A percentile compares a stretch with the other conserved stretches of the same genome.
Conservation (phyloP, 441 rosid genomes). For the Populus hybrid region DNA sequence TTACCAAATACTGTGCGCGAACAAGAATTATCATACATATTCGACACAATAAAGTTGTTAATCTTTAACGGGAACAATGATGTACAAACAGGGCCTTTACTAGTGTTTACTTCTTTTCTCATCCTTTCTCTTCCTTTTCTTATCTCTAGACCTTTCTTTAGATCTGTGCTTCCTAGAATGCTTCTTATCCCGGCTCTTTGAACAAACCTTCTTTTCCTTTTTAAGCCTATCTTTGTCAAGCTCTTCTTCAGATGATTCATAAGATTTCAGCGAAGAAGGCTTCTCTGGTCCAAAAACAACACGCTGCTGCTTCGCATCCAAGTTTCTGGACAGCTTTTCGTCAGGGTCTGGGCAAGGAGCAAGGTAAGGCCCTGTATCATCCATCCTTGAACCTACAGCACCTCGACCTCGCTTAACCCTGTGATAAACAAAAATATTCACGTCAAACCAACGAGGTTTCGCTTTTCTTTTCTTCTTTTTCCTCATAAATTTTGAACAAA, state of each 20-base stretch:
- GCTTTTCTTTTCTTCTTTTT: not conserved
- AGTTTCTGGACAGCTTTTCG: constrained; percentile 24
- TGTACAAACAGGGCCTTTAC: not conserved
- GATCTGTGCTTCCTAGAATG: constrained; percentile 46
- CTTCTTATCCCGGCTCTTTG: constrained; percentile 33
- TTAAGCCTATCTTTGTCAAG: constrained; percentile 28
- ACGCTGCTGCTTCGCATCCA: constrained; percentile 27
- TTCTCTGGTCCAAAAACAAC: constrained; percentile 48
- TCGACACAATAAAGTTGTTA: not conserved
- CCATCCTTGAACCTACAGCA: constrained; percentile 91
- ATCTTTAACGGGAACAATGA: not conserved
- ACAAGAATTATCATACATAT: constrained; percentile 3
- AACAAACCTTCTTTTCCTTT: constrained; percentile 30
- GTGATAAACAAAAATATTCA: constrained; percentile 22
- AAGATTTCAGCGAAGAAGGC: constrained; percentile 26
- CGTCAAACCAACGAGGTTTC: not conserved
- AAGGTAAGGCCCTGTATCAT: constrained; percentile 70
- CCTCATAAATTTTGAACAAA: not conserved
- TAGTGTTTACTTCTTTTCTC: constrained; percentile 32
- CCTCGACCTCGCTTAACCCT: constrained; percentile 93
- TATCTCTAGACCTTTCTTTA: constrained; percentile 46
- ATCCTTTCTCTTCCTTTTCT: constrained; percentile 41
- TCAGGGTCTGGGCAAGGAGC: constrained; percentile 26
- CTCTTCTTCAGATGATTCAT: constrained; percentile 39
- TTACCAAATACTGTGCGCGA: constrained; percentile 10